A percentile compares a stretch with the other conserved stretches of the same genome.
phyloP scores from a whole-genome alignment of 164 flowering plant genomes.

The Chimonanthus praecox region DNA sequence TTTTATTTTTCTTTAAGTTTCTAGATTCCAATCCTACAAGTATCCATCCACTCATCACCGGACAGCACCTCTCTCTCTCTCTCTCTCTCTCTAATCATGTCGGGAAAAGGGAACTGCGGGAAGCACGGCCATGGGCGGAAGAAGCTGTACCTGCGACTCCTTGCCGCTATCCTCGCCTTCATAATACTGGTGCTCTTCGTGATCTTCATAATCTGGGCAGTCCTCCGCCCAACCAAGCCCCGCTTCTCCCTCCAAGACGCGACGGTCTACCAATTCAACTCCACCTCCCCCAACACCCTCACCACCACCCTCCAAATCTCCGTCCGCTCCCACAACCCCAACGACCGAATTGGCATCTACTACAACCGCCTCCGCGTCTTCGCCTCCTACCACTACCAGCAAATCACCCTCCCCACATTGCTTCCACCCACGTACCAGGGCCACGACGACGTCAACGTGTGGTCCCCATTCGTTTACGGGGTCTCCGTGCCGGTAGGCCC shows the following conservation, averaged over 20 bases:
- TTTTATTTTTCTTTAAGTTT: no score
- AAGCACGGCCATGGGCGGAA: neutral
- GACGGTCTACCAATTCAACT: slow-evolving; percentile 11
- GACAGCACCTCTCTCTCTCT: neutral
- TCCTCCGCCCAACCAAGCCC: slow-evolving; percentile 17
- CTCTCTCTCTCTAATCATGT: neutral
- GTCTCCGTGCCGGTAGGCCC: slow-evolving; percentile 9
- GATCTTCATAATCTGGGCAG: slow-evolving; percentile 10
- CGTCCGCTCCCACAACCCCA: slow-evolving; percentile 13
- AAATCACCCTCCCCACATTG: slow-evolving; percentile 9
- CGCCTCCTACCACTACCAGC: slow-evolving; percentile 15
- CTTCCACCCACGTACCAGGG: slow-evolving; percentile 12
- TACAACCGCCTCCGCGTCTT: slow-evolving; percentile 11
- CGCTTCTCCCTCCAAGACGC: slow-evolving; percentile 17
- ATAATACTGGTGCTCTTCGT: slow-evolving; percentile 8
- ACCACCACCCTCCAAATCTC: slow-evolving; percentile 15
- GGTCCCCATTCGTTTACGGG: slow-evolving; percentile 15
- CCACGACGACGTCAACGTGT: slow-evolving; percentile 11
- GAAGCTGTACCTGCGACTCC: slow-evolving; percentile 4
- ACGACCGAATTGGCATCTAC: slow-evolving; percentile 17
- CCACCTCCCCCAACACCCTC: slow-evolving; percentile 9
- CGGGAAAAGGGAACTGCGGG: slow-evolving; percentile 10
- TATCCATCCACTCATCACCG: no score
- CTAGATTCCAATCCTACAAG: neutral
- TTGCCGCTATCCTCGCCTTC: neutral